Percentiles rank a stretch among this genome's conserved stretches.
Conservation (phyloP, 768 basidiomycete species). For the Lentinula sp. region DNA sequence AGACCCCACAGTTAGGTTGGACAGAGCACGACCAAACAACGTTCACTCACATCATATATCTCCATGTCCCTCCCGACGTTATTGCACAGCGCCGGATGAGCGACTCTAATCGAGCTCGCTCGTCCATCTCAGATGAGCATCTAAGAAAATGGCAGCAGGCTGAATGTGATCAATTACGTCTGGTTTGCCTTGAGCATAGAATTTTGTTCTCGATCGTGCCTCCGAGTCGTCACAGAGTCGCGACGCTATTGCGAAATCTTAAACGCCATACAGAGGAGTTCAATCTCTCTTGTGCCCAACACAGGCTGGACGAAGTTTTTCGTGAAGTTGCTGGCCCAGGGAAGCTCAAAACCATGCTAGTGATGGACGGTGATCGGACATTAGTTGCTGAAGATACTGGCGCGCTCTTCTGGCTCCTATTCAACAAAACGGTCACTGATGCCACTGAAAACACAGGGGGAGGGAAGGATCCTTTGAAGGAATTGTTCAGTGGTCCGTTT, state of each 20-base stretch:
- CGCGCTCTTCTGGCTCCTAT: slow-evolving; percentile 12
- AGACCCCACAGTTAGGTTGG: slow-evolving; percentile 13
- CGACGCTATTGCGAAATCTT: slow-evolving; percentile 12
- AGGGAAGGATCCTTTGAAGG: slow-evolving; percentile 12
- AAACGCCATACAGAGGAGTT: slow-evolving; percentile 7
- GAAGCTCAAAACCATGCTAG: slow-evolving; percentile 9
- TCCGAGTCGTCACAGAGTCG: slow-evolving; percentile 4
- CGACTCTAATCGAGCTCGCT: slow-evolving; percentile 10
- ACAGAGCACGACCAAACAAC: slow-evolving; percentile 11
- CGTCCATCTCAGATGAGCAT: slow-evolving; percentile 12
- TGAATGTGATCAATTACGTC: slow-evolving; percentile 14
- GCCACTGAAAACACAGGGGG: neutral
- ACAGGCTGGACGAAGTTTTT: slow-evolving; percentile 12
- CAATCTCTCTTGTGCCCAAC: slow-evolving; percentile 12
- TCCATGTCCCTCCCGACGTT: slow-evolving; percentile 10
- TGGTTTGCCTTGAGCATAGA: slow-evolving; percentile 13
- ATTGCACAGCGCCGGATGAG: slow-evolving; percentile 13
- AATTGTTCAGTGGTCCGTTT: slow-evolving; percentile 14
- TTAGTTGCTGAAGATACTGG: slow-evolving; percentile 16
- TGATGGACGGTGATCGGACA: slow-evolving; percentile 19
- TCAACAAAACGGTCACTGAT: neutral
- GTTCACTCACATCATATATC: slow-evolving; percentile 17
- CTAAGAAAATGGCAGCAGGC: slow-evolving; percentile 15
- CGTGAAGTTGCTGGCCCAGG: neutral
- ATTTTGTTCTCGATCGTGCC: slow-evolving; percentile 14